Base-by-base conservation (phyloP, 371 early-diverging fungal species). In the Basidiobolus meristosporus region DNA sequence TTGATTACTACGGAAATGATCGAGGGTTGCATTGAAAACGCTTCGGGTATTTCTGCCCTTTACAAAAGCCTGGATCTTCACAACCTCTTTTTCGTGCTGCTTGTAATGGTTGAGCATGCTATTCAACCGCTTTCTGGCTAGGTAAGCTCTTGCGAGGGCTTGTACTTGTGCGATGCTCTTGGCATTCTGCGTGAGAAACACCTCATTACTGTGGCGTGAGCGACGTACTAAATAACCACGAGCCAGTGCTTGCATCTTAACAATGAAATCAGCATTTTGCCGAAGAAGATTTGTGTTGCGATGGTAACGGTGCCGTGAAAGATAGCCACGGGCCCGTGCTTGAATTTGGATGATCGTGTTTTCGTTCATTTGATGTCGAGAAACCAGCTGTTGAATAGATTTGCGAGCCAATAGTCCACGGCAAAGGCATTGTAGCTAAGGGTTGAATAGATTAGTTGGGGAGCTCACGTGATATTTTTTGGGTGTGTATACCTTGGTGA, bases 1-100 rank as follows among this genome's bases (percentile, higher is more conserved):
- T 15, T 57, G 33, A 37, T 63, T 31, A 46, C 43, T 3, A 39
- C 45, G 47, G 44, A 59, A 42, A 47, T 49, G 6, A 6, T 34
- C 34, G n/a, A n/a, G n/a, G n/a, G n/a, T n/a, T n/a, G n/a, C n/a
- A n/a, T n/a, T n/a, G n/a, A n/a, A n/a, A n/a, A n/a, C n/a, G n/a
- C n/a, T n/a, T n/a, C n/a, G n/a, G n/a, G n/a, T n/a, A n/a, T n/a
- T n/a, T n/a, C n/a, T n/a, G n/a, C n/a, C n/a, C n/a, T n/a, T n/a
- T n/a, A 18, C 34, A 14, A 34, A 34, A 16, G 34, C 34, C 12
- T 34, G 34, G 7, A 34, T 14, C 4, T 34, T 4, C 14, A 34
- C 34, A 34, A 30, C 34, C 34, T 16, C 18, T 3, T 4, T 4
- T 34, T 34, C 34, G 5, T 34, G 34, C 14, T 12, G 7, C 14